A percentile compares a stretch with the other conserved stretches of the same genome.
phyloP scores from a whole-genome alignment of 2,329 filamentous ascomycete genomes.

The Fusarium pilosicola region DNA sequence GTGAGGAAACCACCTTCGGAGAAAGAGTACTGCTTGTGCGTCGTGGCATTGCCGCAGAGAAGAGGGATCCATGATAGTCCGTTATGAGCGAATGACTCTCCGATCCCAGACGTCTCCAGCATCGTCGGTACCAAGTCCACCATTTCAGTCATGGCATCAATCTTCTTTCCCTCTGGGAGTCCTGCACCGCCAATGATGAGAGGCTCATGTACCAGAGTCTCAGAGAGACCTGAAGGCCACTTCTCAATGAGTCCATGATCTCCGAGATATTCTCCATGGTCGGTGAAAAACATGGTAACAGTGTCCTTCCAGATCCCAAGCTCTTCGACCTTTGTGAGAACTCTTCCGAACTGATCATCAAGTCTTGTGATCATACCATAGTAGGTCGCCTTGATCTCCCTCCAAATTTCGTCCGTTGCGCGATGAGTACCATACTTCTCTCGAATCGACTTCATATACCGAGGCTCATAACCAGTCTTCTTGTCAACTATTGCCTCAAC shows the following conservation, averaged over 20 bases:
- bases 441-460: constrained; percentile 54
- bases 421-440: constrained; percentile 51
- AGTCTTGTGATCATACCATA: constrained; percentile 59
- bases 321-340: constrained; percentile 50
- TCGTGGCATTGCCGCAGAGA: constrained; percentile 34
- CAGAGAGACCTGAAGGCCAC: constrained; percentile 57
- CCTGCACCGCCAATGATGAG: constrained; percentile 56
- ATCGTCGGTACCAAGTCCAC: constrained; percentile 58
- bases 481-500: constrained; percentile 10
- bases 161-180: constrained; percentile 48
- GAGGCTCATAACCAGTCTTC: constrained; percentile 55
- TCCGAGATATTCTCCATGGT: constrained; percentile 59
- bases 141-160: constrained; percentile 54
- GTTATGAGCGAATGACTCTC: constrained; percentile 54
- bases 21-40: constrained; percentile 54
- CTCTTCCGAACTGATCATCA: constrained; percentile 57
- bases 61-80: constrained; percentile 50
- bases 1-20: constrained; percentile 57
- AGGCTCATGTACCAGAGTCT: constrained; percentile 55
- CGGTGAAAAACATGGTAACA: constrained; percentile 56
- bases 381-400: constrained; percentile 57
- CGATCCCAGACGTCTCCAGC: constrained; percentile 51
- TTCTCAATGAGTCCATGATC: constrained; percentile 61
- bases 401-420: constrained; percentile 55
- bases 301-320: constrained; percentile 51